These are phyloP conservation scores for Kentomonas sorsogonicus DNA, from an alignment of 208 protist genomes.

Conservation along the genomic window DNA sequence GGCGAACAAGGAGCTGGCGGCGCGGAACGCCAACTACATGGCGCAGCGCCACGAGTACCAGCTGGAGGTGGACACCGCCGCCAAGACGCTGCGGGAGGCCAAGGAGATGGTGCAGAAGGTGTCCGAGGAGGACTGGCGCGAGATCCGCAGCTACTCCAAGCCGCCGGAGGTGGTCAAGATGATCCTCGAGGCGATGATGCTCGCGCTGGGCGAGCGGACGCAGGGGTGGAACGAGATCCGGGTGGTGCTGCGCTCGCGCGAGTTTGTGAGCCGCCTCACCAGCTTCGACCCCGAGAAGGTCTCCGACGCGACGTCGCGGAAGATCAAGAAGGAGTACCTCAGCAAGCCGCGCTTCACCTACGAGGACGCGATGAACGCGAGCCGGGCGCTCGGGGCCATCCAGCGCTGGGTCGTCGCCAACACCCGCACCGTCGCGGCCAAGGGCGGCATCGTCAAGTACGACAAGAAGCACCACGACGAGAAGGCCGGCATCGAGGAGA, in stretches of 20 bases:
- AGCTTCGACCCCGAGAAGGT: conserved; percentile 35
- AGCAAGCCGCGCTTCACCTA: conserved; percentile 42
- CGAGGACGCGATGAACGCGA: conserved; percentile 38
- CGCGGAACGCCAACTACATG: conserved; percentile 15
- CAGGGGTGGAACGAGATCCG: conserved; percentile 21
- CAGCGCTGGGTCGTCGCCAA: conserved; percentile 41
- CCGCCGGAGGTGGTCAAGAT: conserved; percentile 47
- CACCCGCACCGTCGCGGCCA: conserved; percentile 4
- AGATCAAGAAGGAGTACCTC: conserved; percentile 22
- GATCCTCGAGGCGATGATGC: conserved; percentile 34
- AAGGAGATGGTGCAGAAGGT: conserved; percentile 27
- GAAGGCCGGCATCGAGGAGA: conserved; percentile 8
- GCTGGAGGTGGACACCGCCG: conserved; percentile 14
- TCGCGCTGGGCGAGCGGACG: conserved; percentile 26
- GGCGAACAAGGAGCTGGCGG: conserved; percentile 18
- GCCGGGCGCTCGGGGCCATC: conserved; percentile 37
- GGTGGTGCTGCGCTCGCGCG: conserved; percentile 23
- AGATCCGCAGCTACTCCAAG: conserved; percentile 49
- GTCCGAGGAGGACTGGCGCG: conserved; percentile 41
- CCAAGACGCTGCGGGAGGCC: conserved; percentile 15
- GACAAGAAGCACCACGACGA: conserved; percentile 17
- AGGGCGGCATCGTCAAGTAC: conserved; percentile 27
- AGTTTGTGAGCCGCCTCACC: conserved; percentile 28
- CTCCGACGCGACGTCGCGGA: conserved; percentile 12
- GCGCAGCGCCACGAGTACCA: conserved; percentile 11